These are phyloP conservation scores for Escallonia herrerae DNA, from an alignment of 129 eudicot species.

Conservation along the genomic window DNA sequence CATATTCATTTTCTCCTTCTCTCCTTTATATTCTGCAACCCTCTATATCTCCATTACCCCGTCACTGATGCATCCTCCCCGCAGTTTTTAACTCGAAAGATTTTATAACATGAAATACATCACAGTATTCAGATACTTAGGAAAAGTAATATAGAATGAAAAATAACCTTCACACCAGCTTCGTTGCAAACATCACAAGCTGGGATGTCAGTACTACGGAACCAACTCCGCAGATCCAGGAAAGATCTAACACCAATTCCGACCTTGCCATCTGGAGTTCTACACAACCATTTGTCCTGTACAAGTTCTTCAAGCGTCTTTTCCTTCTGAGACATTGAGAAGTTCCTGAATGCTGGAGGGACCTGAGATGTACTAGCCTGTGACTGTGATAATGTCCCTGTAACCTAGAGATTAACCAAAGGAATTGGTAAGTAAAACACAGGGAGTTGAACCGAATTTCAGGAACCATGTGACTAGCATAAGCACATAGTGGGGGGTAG, in stretches of 20 bases:
- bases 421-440: constrained; percentile 2
- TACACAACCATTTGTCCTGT: constrained; percentile 75
- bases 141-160: neutral
- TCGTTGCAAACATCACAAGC: constrained; percentile 89
- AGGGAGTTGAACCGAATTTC: neutral
- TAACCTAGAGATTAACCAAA: constrained; percentile 20
- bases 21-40: neutral
- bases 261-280: constrained; percentile 43
- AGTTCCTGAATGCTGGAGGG: constrained; percentile 63
- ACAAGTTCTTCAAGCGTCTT: constrained; percentile 57
- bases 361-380: constrained; percentile 40
- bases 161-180: constrained; percentile 79
- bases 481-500: too few species aligned
- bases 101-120: neutral
- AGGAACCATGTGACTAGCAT: too few species aligned
- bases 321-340: constrained; percentile 77
- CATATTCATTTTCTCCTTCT: too few species aligned
- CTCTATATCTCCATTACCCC: too few species aligned
- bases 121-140: neutral
- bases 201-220: constrained; percentile 70
- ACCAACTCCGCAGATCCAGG: constrained; percentile 94
- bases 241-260: constrained; percentile 94
- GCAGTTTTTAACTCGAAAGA: neutral
- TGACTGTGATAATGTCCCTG: constrained; percentile 32
- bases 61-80: neutral